Base-by-base conservation (phyloP, 495 filamentous ascomycete genomes). In the Podospora comata region DNA sequence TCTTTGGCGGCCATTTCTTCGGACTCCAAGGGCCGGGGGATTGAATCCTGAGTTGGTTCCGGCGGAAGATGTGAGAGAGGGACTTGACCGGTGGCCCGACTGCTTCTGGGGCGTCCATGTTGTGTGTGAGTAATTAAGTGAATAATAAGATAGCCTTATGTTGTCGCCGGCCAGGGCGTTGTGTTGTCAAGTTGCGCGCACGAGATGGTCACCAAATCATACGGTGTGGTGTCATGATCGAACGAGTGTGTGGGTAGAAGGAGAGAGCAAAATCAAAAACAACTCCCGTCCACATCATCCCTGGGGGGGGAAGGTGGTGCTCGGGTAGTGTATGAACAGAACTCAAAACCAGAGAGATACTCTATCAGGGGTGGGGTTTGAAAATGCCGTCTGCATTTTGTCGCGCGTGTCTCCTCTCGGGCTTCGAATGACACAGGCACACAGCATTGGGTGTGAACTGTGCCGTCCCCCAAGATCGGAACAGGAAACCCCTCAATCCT, bases 21-120 rank as follows among this genome's bases (percentile, higher is more conserved):
- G 61, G 61, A 15, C 61, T 63, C 28, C 32, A 63, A 18, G 61
- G 27, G 15, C 30, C 61, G 2, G 67, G 67, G 2, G 67, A 16
- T 7, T 59, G 67, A 34, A 64, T 68, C 18, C 56, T 48, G 1
- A 68, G 54, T 6, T 59, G 61, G 5, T 64, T 55, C 4, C 67
- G 67, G 26, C 62, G 67, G 11, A 63, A 64, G 54, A 68, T 61
- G 67, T 65, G 16, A 20, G 67, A 68, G 16, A 68, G 28, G 28
- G 67, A 68, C 26, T 64, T 44, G 9, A 57, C 44, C 3, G 61
- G 67, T 15, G 54, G 61, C 3, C 61, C 48, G n/a, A 68, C 55
- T 26, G 63, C 67, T 48, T 65, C 67, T 20, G 67, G 67, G 55
- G 67, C 67, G 54, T 32, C 30, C 30, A 32, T 63, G 6, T 27